These are phyloP conservation scores for Plasmodium falciparum DNA, from an alignment of 169 alveolate genomes.

Conservation along the genomic window DNA sequence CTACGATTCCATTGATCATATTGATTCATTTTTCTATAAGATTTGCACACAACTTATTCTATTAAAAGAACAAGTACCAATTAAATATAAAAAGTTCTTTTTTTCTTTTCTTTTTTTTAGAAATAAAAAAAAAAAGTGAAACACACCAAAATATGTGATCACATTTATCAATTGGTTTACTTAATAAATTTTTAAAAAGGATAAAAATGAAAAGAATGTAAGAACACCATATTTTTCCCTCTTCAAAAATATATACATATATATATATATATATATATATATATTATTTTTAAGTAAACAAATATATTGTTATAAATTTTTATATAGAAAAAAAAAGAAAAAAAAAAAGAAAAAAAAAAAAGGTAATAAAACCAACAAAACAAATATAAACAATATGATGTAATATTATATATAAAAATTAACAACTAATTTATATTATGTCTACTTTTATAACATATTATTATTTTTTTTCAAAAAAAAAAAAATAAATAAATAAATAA, in stretches of 20 bases:
- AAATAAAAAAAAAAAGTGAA: not conserved
- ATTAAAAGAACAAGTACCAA: conserved; percentile 1
- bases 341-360: not conserved
- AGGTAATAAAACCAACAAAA: not conserved
- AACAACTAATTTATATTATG: no score
- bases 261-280: no score
- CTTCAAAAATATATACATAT: no score
- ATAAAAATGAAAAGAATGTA: conserved; percentile 3
- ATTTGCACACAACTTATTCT: not conserved
- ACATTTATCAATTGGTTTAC: not conserved
- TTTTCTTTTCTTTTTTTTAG: not conserved
- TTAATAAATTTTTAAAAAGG: not conserved
- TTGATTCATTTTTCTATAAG: conserved; percentile 48
- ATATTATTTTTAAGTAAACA: no score
- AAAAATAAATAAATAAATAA: no score
- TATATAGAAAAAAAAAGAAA: not conserved
- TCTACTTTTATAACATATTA: no score
- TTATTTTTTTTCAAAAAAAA: no score
- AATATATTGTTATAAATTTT: no score
- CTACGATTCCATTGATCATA: conserved; percentile 72
- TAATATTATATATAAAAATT: no score
- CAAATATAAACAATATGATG: not conserved
- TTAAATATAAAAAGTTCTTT: not conserved
- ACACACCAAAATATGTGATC: conserved; percentile 14
- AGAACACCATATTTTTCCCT: not conserved